Evolutionary conservation across 192 early-diverging fungal species (phyloP).

Genomic region (Backusella mclennaniae): DNA sequence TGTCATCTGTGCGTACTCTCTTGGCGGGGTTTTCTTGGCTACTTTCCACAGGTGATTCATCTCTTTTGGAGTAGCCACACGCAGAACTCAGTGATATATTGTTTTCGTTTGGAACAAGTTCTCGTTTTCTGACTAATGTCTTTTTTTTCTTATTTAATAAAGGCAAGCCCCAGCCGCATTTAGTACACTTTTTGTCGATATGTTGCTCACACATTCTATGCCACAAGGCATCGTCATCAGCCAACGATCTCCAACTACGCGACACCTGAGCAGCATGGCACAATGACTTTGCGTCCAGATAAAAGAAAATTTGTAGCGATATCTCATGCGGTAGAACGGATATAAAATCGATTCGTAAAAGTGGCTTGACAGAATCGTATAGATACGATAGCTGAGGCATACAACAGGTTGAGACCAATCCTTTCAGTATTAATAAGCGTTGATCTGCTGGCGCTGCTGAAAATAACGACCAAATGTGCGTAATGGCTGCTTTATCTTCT

Average conservation of each 20-base stretch:
- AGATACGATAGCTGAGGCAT: slow-evolving; percentile 87
- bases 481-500: slow-evolving; percentile 59
- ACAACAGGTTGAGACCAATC: slow-evolving; percentile 78
- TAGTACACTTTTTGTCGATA: slow-evolving; percentile 93
- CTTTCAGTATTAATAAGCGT: slow-evolving; percentile 69
- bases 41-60: not conserved
- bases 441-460: slow-evolving; percentile 62
- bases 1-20: not conserved
- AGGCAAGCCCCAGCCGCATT: slow-evolving; percentile 98
- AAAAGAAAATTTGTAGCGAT: slow-evolving; percentile 81
- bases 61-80: slow-evolving; percentile 9
- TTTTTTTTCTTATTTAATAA: slow-evolving; percentile 64
- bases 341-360: slow-evolving; percentile 85
- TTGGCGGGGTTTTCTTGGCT: not conserved
- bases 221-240: slow-evolving; percentile 96
- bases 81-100: slow-evolving; percentile 15
- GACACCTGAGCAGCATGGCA: slow-evolving; percentile 90
- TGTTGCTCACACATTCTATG: slow-evolving; percentile 98
- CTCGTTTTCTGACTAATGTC: not conserved
- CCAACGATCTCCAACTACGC: slow-evolving; percentile 72
- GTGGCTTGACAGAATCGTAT: slow-evolving; percentile 62
- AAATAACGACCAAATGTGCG: slow-evolving; percentile 70
- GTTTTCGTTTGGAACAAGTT: slow-evolving; percentile 21
- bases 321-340: slow-evolving; percentile 75
- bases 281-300: slow-evolving; percentile 88